Evolutionary conservation across 371 early-diverging fungal species (phyloP), one percentile per base, ranked within the genome.

Genomic region (Nematocida minor): DNA sequence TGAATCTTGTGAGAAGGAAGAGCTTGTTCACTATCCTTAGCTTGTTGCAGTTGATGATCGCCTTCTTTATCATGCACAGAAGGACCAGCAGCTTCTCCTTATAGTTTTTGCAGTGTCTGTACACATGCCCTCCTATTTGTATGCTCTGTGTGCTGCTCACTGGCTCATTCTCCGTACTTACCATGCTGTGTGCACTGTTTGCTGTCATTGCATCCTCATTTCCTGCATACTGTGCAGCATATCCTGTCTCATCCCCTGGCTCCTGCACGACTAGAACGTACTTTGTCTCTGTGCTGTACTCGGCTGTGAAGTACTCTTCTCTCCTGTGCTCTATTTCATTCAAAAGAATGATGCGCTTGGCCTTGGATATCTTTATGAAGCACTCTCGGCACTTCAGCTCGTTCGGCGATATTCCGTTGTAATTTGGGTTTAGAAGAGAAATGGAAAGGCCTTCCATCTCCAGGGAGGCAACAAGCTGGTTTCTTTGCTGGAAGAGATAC

Each of bases 251-350:
- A 3, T 25, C 9, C 16, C 60, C 36, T 18, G 11, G 11, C 16
- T 31, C 20, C 51, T 74, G 1, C 29, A 74, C 7, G 20, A 74
- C 27, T 29, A 74, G 40, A 4, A 74, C 32, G 41, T 44, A 62
- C 18, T 74, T 74, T 20, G 63, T 63, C n/a, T 63, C 66, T 29
- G 40, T 60, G 3, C 32, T 60, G 41, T 74, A 74, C 55, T 66
- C 77, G 34, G 3, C 27, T 16, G 40, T 27, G 31, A 47, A 66
- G 53, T 63, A 74, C 11, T 31, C 55, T 48, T 74, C 77, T 60
- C 77, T 48, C 27, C 77, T 49, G 32, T 74, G 34, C 32, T 57
- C 57, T 16, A 57, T 57, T 1, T 57, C 57, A 16, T 20, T 57
- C 34, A 57, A 32, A 14, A 57, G 14, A 3, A 57, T 29, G 7